phyloP scores from a whole-genome alignment of 78 protist species.

The Dictyostelium discoideum region dicty_2.7 NC_007090.3:4745501-4746000 shows the following conservation, averaged over 20 bases:
- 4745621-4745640: too few species aligned
- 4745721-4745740: not conserved
- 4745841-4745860: not conserved
- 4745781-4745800: not conserved
- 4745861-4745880: not conserved
- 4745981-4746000: not conserved
- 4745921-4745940: not conserved
- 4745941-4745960: not conserved
- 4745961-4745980: not conserved
- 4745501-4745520: too few species aligned
- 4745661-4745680: too few species aligned
- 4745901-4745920: slow-evolving; percentile 5
- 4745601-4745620: too few species aligned
- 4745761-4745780: not conserved
- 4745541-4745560: too few species aligned
- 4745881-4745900: not conserved
- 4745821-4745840: not conserved
- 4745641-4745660: too few species aligned
- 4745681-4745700: not conserved
- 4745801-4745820: not conserved
- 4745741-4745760: not conserved
- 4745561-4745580: too few species aligned
- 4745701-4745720: not conserved
- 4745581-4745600: too few species aligned
- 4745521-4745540: too few species aligned